phyloP scores from a whole-genome alignment of 2,329 filamentous ascomycete genomes.

The Colletotrichum siamense region DNA sequence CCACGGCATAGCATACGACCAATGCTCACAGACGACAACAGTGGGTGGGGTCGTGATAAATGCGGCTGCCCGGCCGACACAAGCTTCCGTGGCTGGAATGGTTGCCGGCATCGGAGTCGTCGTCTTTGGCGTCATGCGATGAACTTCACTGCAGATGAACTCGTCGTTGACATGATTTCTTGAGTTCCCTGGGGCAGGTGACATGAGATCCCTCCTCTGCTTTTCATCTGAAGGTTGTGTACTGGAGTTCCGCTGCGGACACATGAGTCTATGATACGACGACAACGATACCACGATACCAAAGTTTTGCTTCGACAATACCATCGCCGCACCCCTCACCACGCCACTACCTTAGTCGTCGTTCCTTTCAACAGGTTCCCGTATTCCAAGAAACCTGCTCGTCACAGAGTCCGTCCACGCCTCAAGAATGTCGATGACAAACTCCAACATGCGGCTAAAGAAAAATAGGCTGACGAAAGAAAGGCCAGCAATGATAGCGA shows the following conservation, averaged over 20 bases:
- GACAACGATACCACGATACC: neutral
- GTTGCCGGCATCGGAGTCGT: slow-evolving; percentile 18
- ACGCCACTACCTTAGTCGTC: neutral
- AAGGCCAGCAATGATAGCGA: slow-evolving; percentile 66
- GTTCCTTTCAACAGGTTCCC: neutral
- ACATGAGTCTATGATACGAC: neutral
- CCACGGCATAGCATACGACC: slow-evolving; percentile 43
- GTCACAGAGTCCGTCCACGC: slow-evolving; percentile 29
- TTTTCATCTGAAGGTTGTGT: neutral
- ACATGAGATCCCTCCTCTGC: neutral
- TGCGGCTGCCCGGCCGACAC: slow-evolving; percentile 11
- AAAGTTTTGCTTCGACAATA: neutral
- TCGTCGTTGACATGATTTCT: neutral
- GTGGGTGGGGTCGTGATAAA: slow-evolving; percentile 24
- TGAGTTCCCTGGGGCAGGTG: neutral
- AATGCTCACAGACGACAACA: slow-evolving; percentile 37
- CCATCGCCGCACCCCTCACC: neutral
- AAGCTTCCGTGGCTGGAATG: slow-evolving; percentile 13
- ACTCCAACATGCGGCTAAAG: slow-evolving; percentile 51
- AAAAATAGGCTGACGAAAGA: slow-evolving; percentile 65
- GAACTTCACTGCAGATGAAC: neutral
- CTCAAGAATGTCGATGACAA: slow-evolving; percentile 50
- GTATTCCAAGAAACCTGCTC: neutral
- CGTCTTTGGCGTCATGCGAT: slow-evolving; percentile 14
- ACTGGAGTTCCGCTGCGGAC: neutral